These are phyloP conservation scores for Aureobasidium sp. DNA, from an alignment of 2,329 filamentous ascomycete species.

Conservation along the genomic window DNA sequence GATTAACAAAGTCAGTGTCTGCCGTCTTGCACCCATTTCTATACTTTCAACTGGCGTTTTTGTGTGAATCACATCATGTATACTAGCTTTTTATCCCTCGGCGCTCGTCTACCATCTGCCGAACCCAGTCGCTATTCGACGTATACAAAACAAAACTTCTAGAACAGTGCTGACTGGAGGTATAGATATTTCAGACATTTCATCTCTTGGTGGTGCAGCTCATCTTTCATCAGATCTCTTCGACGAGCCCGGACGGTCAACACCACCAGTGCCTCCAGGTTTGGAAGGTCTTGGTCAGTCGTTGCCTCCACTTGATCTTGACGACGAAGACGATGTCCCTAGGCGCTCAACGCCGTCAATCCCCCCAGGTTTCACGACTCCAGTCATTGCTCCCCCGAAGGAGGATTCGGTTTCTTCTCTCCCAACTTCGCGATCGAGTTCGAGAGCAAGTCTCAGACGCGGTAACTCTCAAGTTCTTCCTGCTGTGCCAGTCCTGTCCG, in stretches of 20 bases:
- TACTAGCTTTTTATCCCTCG: conserved; percentile 3
- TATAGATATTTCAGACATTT: conserved; percentile 11
- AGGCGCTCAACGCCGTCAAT: conserved; percentile 36
- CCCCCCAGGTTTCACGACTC: conserved; percentile 34
- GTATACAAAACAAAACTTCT: neutral
- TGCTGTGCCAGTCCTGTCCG: conserved; percentile 33
- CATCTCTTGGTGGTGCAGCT: conserved; percentile 2
- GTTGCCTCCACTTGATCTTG: neutral
- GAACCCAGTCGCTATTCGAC: neutral
- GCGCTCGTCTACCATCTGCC: conserved; percentile 10
- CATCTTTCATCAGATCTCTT: conserved; percentile 11
- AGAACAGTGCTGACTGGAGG: conserved; percentile 8
- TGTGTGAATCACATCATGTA: conserved; percentile 13
- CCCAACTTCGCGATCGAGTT: conserved; percentile 22
- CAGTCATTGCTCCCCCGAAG: neutral
- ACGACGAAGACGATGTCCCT: conserved; percentile 19
- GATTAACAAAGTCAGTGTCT: conserved; percentile 18
- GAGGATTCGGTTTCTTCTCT: conserved; percentile 14
- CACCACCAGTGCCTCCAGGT: conserved; percentile 26
- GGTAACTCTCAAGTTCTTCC: conserved; percentile 26
- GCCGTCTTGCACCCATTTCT: conserved; percentile 7
- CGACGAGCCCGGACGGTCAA: conserved; percentile 18
- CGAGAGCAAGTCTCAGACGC: conserved; percentile 26
- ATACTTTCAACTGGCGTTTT: conserved; percentile 12
- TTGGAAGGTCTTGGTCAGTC: conserved; percentile 20